phyloP scores from a whole-genome alignment of 2,329 filamentous ascomycete species.

The Trichoderma gracile region DNA sequence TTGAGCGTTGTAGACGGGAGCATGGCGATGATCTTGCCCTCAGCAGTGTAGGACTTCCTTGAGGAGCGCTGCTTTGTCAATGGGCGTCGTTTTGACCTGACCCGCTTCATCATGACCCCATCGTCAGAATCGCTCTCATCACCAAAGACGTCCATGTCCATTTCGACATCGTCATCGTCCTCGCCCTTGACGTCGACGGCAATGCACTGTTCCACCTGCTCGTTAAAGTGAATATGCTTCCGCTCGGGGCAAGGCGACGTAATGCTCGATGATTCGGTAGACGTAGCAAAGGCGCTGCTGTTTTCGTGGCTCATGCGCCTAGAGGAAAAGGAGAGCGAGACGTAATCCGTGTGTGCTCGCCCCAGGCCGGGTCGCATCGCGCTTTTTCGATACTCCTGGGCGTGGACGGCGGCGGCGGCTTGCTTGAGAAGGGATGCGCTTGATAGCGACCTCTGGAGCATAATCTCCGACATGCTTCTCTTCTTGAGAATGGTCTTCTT shows the following conservation, averaged over 20 bases:
- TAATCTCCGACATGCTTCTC: conserved; percentile 91
- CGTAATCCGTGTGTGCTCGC: conserved; percentile 68
- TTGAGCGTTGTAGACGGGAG: conserved; percentile 86
- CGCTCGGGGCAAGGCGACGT: conserved; percentile 64
- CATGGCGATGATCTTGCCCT: conserved; percentile 85
- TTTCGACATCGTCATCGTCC: conserved; percentile 68
- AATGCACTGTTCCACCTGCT: conserved; percentile 94
- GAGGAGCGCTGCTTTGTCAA: conserved; percentile 45
- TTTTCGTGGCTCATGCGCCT: conserved; percentile 62
- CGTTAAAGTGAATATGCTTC: conserved; percentile 94
- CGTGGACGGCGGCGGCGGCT: conserved; percentile 81
- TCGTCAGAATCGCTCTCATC: conserved; percentile 73
- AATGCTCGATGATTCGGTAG: conserved; percentile 69
- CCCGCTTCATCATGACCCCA: conserved; percentile 78
- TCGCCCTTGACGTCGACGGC: conserved; percentile 84
- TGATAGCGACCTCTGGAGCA: conserved; percentile 86
- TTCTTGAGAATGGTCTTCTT: conserved; percentile 97
- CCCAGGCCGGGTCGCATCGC: conserved; percentile 57
- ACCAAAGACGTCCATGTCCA: conserved; percentile 44
- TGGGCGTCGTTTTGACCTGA: conserved; percentile 56
- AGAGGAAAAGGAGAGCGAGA: conserved; percentile 63
- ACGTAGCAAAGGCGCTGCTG: conserved; percentile 62
- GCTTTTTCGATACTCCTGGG: conserved; percentile 65
- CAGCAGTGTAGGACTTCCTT: conserved; percentile 49
- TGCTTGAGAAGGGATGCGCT: conserved; percentile 87